These are phyloP conservation scores for Phlebiopsis flavidoalba DNA, from an alignment of 768 basidiomycete genomes.

Conservation along the genomic window DNA sequence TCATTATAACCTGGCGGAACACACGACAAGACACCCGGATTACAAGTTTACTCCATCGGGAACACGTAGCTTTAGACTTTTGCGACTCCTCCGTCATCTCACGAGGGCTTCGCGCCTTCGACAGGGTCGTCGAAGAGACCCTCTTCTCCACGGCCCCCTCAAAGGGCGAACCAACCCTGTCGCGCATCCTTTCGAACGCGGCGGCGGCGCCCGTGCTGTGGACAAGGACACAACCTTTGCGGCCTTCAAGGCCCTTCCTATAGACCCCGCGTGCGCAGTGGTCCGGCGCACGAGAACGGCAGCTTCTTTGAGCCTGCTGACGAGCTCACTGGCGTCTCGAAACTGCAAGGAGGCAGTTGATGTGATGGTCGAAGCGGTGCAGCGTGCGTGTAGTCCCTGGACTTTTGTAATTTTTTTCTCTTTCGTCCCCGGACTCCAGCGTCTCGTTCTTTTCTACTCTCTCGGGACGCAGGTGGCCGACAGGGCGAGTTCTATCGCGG, in stretches of 20 bases:
- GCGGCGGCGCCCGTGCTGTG: slow-evolving; percentile 28
- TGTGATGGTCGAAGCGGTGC: slow-evolving; percentile 67
- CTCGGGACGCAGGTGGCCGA: slow-evolving; percentile 51
- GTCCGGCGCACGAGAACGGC: slow-evolving; percentile 46
- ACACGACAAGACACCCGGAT: slow-evolving; percentile 68
- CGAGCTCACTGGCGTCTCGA: slow-evolving; percentile 54
- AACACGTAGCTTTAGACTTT: slow-evolving; percentile 57
- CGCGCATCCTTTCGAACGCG: slow-evolving; percentile 32
- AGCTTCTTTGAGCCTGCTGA: slow-evolving; percentile 55
- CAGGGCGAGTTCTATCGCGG: slow-evolving; percentile 46
- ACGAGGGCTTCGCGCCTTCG: slow-evolving; percentile 3
- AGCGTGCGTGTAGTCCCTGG: slow-evolving; percentile 63
- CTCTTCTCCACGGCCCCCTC: slow-evolving; percentile 6
- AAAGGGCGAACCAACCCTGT: slow-evolving; percentile 21
- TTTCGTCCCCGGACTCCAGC: too few species aligned
- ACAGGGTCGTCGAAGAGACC: slow-evolving; percentile 7
- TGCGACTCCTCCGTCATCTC: slow-evolving; percentile 17
- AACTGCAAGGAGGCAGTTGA: slow-evolving; percentile 76
- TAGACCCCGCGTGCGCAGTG: slow-evolving; percentile 53
- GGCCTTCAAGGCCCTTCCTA: slow-evolving; percentile 76
- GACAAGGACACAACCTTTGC: slow-evolving; percentile 46
- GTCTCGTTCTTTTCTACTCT: too few species aligned
- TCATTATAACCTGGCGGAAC: slow-evolving; percentile 75
- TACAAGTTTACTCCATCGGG: slow-evolving; percentile 80
- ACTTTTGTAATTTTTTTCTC: too few species aligned